Evolutionary conservation across 176 grass and related monocot genomes (phyloP), one percentile per base, ranked within the genome.

Genomic region (Musa itinerans): DNA sequence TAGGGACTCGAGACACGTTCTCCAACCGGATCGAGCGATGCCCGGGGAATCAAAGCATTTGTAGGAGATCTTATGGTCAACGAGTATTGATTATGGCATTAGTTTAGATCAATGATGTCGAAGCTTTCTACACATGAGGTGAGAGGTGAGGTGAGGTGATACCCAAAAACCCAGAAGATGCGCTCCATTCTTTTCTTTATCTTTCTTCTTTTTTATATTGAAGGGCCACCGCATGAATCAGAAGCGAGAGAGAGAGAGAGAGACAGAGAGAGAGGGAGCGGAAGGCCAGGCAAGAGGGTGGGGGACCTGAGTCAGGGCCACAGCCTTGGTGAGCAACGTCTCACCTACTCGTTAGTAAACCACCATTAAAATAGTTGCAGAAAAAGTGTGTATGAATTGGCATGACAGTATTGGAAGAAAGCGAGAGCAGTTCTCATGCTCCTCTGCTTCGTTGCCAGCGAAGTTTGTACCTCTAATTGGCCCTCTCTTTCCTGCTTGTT

Each of bases 281-380:
- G 63, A 26, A 26, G 26, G 26, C 26, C 26, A 26, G 2, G 26
- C 26, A 26, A 27, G 26, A 27, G 26, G 26, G 26, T 27, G 21
- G 62, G 62, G 63, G 63, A 27, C 63, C 63, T 26, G 17, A 7
- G 21, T 65, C 63, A 24, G 17, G 3, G 21, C 15, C 63, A 24
- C 3, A 3, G 22, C 11, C 63, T 61, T 21, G 22, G 13, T 13
- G 17, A 65, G 63, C 63, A 65, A 26, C 67, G n/a, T 10, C 43
- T 48, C 52, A 52, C 43, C 13, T 8, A 70, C 34, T 70, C 68
- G 51, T 51, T 51, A 20, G 34, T 16, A 51, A 21, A 52, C 48
- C 68, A 51, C 43, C 68, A 21, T 70, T 52, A 52, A 70, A 51
- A 34, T 70, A 70, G 51, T 70, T 70, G 15, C 68, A 43, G 34